A percentile compares a stretch with the other conserved stretches of the same genome.
Conservation (phyloP, 202 grass and related monocot genomes). For the Carex arenaria region DNA sequence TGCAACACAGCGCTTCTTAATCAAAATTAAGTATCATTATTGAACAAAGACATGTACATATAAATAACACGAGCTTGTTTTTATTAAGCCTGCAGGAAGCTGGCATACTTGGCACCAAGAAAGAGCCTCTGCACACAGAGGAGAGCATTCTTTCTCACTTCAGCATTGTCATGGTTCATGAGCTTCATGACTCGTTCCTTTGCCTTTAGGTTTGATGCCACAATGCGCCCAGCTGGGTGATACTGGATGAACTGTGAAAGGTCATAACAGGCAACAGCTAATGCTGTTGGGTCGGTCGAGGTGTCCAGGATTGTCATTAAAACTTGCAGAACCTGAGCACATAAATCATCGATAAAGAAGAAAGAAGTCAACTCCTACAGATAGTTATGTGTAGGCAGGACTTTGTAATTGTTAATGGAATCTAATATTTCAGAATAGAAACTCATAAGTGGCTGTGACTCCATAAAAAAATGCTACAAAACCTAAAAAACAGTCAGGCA, state of each 20-base stretch:
- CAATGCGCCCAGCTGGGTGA: slow-evolving; percentile 67
- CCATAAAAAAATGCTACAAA: too few species aligned
- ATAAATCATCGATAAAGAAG: not conserved
- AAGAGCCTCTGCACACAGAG: slow-evolving; percentile 87
- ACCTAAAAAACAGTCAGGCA: too few species aligned
- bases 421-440: not conserved
- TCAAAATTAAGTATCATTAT: slow-evolving; percentile 4
- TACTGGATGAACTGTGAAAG: slow-evolving; percentile 96
- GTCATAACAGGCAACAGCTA: slow-evolving; percentile 92
- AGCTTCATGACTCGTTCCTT: slow-evolving; percentile 97
- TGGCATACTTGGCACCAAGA: slow-evolving; percentile 84
- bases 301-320: slow-evolving; percentile 84
- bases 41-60: slow-evolving; percentile 26
- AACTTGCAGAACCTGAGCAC: slow-evolving; percentile 67
- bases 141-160: slow-evolving; percentile 85
- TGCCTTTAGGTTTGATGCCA: slow-evolving; percentile 65
- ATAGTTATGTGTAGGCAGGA: not conserved
- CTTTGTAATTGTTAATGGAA: not conserved
- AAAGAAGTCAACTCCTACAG: not conserved
- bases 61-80: slow-evolving; percentile 36
- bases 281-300: slow-evolving; percentile 65
- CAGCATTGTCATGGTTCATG: slow-evolving; percentile 76
- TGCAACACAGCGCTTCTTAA: slow-evolving; percentile 2
- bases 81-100: slow-evolving; percentile 66
- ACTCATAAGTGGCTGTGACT: not conserved